Evolutionary conservation across 805 yeast species (phyloP).

Genomic region (Phaffomyces opuntiae): DNA sequence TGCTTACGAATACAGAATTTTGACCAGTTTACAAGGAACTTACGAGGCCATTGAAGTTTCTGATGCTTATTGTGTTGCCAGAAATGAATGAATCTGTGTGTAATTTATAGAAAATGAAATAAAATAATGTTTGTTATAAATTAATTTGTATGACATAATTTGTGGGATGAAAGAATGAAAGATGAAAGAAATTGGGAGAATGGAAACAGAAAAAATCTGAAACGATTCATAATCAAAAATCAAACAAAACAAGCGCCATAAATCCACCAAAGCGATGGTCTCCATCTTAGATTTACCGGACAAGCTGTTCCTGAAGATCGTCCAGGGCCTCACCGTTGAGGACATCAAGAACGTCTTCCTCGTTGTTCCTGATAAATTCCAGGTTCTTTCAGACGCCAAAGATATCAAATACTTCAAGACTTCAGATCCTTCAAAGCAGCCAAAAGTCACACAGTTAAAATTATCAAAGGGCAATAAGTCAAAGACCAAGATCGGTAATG

Average conservation of each 20-base stretch:
- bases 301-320: background rate
- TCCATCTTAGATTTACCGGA: background rate
- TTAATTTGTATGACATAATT: no score
- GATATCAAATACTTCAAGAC: background rate
- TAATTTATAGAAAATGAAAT: no score
- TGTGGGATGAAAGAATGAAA: no score
- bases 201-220: no score
- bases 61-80: constrained; percentile 69
- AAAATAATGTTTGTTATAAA: no score
- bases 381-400: background rate
- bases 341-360: background rate
- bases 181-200: no score
- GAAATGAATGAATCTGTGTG: constrained; percentile 25
- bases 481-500: no score
- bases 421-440: background rate
- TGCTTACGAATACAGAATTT: constrained; percentile 60
- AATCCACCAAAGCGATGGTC: background rate
- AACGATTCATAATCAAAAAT: no score
- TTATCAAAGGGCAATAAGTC: no score
- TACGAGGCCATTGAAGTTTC: constrained; percentile 89
- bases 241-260: no score
- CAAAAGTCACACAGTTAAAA: no score
- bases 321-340: background rate
- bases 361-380: background rate
- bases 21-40: constrained; percentile 84